Conservation (phyloP, 208 protist species). For the Wallacemonas sp. region DNA sequence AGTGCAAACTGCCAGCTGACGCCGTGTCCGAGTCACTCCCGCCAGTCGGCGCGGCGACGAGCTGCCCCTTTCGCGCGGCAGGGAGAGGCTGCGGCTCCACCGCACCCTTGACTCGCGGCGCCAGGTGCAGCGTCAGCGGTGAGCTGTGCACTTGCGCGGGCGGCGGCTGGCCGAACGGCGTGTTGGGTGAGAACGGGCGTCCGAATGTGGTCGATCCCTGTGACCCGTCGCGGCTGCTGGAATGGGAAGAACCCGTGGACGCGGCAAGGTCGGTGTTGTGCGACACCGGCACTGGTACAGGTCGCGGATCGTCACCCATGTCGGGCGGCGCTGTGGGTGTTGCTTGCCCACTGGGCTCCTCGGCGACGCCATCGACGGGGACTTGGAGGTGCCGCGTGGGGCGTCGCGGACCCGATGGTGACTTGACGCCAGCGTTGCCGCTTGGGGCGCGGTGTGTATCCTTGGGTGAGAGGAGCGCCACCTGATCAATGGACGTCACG, state of each 20-base stretch:
- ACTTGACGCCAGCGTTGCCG: too few relatives aligned
- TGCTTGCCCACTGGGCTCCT: constrained; percentile 1
- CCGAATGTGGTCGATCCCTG: too few relatives aligned
- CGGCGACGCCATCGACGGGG: neutral
- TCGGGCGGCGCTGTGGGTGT: too few relatives aligned
- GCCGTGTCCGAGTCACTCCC: constrained; percentile 61
- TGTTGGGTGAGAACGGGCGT: neutral
- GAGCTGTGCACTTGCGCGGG: neutral
- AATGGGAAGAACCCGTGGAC: too few relatives aligned
- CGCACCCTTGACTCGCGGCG: constrained; percentile 18
- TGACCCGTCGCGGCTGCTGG: too few relatives aligned
- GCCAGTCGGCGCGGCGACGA: constrained; percentile 40
- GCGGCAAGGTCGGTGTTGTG: too few relatives aligned
- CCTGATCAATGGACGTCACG: neutral
- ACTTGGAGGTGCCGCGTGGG: neutral
- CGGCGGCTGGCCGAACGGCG: neutral
- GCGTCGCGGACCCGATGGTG: neutral
- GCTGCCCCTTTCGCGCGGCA: constrained; percentile 28
- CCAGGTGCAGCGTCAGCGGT: neutral
- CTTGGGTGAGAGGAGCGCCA: too few relatives aligned
- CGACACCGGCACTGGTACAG: too few relatives aligned
- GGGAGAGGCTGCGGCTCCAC: constrained; percentile 22
- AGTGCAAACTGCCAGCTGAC: constrained; percentile 1
- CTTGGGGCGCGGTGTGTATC: too few relatives aligned
- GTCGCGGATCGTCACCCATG: too few relatives aligned